phyloP scores from a whole-genome alignment of 306 rosid species.

The Carpinus viminea region DNA sequence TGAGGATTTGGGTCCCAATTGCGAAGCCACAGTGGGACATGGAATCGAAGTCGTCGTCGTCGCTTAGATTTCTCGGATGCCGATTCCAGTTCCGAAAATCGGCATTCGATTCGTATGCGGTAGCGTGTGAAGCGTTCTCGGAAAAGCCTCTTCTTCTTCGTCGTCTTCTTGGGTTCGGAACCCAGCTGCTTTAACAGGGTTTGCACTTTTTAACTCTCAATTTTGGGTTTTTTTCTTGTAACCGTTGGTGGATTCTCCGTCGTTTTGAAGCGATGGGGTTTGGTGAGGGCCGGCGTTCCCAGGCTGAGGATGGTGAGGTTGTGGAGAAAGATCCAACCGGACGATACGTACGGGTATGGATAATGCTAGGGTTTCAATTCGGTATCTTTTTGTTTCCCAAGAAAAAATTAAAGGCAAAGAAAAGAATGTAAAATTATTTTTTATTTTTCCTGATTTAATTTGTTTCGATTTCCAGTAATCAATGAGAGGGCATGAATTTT shows the following conservation, averaged over 20 bases:
- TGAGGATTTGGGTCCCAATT: conserved; percentile 7
- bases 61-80: conserved; percentile 39
- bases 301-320: conserved; percentile 32
- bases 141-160: conserved; percentile 31
- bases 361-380: neutral
- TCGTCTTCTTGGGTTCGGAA: neutral
- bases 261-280: conserved; percentile 37
- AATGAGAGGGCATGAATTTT: too few species aligned
- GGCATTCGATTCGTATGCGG: conserved; percentile 64
- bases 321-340: conserved; percentile 77
- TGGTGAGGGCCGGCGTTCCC: conserved; percentile 24
- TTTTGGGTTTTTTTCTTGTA: neutral
- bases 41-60: conserved; percentile 26
- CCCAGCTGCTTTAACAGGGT: conserved; percentile 37
- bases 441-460: neutral
- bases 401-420: too few species aligned
- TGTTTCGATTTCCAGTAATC: neutral
- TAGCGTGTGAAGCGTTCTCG: conserved; percentile 75
- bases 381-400: neutral
- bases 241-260: neutral
- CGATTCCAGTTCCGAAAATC: conserved; percentile 50
- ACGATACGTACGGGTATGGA: conserved; percentile 62
- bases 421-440: neutral
- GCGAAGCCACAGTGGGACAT: conserved; percentile 17
- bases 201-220: neutral